Percentiles rank a stretch among this genome's conserved stretches.
These are phyloP conservation scores for Globisporangium nodosum DNA, from an alignment of 352 stramenopile species.

Conservation along the genomic window DNA sequence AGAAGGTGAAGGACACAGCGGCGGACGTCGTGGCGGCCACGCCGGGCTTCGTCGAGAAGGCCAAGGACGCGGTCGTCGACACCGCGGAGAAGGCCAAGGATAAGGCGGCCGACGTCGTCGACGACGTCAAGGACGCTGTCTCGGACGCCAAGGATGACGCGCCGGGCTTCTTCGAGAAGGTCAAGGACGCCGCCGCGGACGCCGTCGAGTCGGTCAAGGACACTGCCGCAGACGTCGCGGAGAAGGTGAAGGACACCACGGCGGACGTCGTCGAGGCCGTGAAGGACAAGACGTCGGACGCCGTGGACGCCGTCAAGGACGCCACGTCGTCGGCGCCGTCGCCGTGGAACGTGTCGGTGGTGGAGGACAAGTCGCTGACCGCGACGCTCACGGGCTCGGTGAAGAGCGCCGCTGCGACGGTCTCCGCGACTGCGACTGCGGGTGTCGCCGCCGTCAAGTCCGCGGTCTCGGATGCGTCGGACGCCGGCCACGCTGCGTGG, in stretches of 20 bases:
- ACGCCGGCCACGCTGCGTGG: conserved; percentile 7
- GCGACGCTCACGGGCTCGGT: conserved; percentile 3
- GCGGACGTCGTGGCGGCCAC: conserved; percentile 11
- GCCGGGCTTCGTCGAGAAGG: conserved; percentile 15
- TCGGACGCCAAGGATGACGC: conserved; percentile 4
- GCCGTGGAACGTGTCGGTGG: conserved; percentile 9
- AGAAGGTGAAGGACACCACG: conserved; percentile 9
- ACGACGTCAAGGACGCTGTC: conserved; percentile 14
- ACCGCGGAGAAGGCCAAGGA: conserved; percentile 8
- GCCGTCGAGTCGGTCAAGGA: conserved; percentile 15
- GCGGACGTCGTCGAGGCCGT: conserved; percentile 10
- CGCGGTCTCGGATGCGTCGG: conserved; percentile 2
- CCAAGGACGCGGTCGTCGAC: conserved; percentile 14
- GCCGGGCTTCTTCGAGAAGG: conserved; percentile 8
- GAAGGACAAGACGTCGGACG: conserved; percentile 12
- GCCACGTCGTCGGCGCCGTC: conserved; percentile 12
- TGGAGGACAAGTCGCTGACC: conserved; percentile 10
- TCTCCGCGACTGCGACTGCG: conserved; percentile 5
- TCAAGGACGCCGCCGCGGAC: conserved; percentile 9
- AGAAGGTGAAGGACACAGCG: conserved; percentile 13
- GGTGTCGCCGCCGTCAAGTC: conserved; percentile 4
- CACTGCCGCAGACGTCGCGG: conserved; percentile 2
- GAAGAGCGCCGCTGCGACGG: conserved; percentile 1
- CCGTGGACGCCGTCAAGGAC: conserved; percentile 9
- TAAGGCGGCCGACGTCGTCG: conserved; percentile 16